Evolutionary conservation across 2,329 filamentous ascomycete genomes (phyloP).

Genomic region (Colletotrichum musae): DNA sequence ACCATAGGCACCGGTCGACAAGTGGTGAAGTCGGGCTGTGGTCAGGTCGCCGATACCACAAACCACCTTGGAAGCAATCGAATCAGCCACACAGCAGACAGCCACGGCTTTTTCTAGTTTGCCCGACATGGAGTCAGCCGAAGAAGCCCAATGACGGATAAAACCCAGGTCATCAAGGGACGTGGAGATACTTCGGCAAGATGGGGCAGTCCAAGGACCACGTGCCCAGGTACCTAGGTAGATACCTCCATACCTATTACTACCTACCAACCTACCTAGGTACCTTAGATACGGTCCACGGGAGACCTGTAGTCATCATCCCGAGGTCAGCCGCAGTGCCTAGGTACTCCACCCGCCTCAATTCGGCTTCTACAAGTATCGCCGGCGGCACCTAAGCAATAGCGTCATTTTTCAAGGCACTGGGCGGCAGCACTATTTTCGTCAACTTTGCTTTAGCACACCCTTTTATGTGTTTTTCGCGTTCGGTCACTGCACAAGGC

Average conservation of each 20-base stretch:
- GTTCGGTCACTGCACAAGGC: constrained; percentile 12
- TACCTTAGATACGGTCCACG: no score
- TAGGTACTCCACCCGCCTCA: constrained; percentile 18
- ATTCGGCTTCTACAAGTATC: constrained; percentile 37
- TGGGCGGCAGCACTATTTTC: constrained; percentile 16
- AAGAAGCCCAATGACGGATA: not conserved
- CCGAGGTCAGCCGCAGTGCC: constrained; percentile 27
- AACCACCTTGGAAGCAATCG: no score
- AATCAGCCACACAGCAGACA: no score
- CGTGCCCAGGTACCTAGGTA: not conserved
- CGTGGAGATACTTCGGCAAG: constrained; percentile 27
- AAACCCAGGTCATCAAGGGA: no score
- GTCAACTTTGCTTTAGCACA: constrained; percentile 3
- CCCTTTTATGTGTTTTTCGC: constrained; percentile 7
- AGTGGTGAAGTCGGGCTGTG: no score
- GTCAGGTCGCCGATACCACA: no score
- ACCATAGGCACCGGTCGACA: no score
- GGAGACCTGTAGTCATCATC: not conserved
- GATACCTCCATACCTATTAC: no score
- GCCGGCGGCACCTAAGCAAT: constrained; percentile 31
- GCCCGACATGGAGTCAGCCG: no score
- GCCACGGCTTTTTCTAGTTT: no score
- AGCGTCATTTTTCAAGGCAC: constrained; percentile 36
- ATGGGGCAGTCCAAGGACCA: not conserved
- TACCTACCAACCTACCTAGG: no score